A percentile compares a stretch with the other conserved stretches of the same genome.
These are phyloP conservation scores for Heliocybe sulcata DNA, from an alignment of 1,284 basidiomycete species.

Conservation along the genomic window DNA sequence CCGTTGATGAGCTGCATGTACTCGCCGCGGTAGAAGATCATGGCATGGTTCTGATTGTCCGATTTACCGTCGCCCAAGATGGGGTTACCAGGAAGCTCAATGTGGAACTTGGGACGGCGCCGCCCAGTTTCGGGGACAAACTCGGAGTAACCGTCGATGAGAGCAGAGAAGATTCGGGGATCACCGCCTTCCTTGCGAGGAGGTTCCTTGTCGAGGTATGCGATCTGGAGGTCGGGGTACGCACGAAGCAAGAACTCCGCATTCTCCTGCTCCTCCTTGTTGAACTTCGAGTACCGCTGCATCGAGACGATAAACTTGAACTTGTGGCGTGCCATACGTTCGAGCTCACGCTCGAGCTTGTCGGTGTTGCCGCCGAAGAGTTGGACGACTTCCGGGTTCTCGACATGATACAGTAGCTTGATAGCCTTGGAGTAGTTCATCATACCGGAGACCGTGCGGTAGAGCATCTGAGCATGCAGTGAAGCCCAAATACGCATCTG, in stretches of 20 bases:
- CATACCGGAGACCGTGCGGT: constrained; percentile 98
- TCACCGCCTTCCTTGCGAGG: constrained; percentile 93
- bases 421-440: constrained; percentile 99
- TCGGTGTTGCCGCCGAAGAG: constrained; percentile 97
- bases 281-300: constrained; percentile 99
- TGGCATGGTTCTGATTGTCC: constrained; percentile 99
- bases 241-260: constrained; percentile 97
- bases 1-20: constrained; percentile 99
- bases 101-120: constrained; percentile 94
- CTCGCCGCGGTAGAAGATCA: constrained; percentile 98
- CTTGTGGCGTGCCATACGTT: constrained; percentile 95
- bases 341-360: constrained; percentile 92
- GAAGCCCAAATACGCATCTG: constrained; percentile 99
- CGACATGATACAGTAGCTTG: constrained; percentile 98
- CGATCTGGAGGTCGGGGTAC: constrained; percentile 98
- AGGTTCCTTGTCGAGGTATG: constrained; percentile 96
- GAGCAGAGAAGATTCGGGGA: constrained; percentile 89
- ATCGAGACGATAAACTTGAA: constrained; percentile 99
- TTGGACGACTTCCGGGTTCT: constrained; percentile 98
- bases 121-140: constrained; percentile 86
- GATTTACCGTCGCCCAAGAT: constrained; percentile 99
- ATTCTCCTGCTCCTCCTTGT: constrained; percentile 99
- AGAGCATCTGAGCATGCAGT: constrained; percentile 95
- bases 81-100: constrained; percentile 97
- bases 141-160: constrained; percentile 98